Base-by-base conservation (phyloP, 2,329 filamentous ascomycete genomes). In the Pyrenophora seminiperda region DNA sequence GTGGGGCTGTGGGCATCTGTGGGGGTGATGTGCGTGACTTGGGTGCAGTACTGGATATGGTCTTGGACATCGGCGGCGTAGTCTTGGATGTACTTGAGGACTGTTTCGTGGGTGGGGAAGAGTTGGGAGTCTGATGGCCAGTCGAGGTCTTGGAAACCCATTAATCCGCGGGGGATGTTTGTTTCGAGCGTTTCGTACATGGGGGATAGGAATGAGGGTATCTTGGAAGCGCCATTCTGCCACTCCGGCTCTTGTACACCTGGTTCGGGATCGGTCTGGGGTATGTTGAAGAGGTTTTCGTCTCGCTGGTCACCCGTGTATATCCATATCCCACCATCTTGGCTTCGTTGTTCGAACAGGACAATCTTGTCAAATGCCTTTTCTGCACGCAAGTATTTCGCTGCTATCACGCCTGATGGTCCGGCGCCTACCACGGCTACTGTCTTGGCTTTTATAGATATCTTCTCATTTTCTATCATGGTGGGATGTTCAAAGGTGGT, bases 381-480 rank as follows among this genome's bases (percentile, higher is more conserved):
- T 62, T 89, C 91, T 0, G 88, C 90, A 9, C 83, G 70, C 14
- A 97, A 79, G 66, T 92, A 79, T 79, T 91, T 94, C 44, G 90
- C 90, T 18, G 88, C 85, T 19, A 87, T 83, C 3, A 96, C 78
- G 4, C 93, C 92, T 55, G 83, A 83, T 0, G 92, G 89, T 0
- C 92, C 92, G 7, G 89, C 91, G 17, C 92, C 92, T 58, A 97
- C 84, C 53, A 97, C 79, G 59, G 89, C 90, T 58, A 96, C 79
- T 37, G 74, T 82, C 52, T 79, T 79, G 40, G 89, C 79, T 44
- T 64, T 66, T 33, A 76, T 6, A 4, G 53, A 53, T 10, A 55
- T 55, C 46, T 48, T 59, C 0, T 53, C 48, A 4, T 40, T 59
- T 1, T 55, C 49, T 6, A 53, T 36, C 48, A 60, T 54, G 13